Evolutionary conservation across 495 filamentous ascomycete genomes (phyloP), one percentile per base, ranked within the genome.

Genomic region (Xylaria intraflava): DNA sequence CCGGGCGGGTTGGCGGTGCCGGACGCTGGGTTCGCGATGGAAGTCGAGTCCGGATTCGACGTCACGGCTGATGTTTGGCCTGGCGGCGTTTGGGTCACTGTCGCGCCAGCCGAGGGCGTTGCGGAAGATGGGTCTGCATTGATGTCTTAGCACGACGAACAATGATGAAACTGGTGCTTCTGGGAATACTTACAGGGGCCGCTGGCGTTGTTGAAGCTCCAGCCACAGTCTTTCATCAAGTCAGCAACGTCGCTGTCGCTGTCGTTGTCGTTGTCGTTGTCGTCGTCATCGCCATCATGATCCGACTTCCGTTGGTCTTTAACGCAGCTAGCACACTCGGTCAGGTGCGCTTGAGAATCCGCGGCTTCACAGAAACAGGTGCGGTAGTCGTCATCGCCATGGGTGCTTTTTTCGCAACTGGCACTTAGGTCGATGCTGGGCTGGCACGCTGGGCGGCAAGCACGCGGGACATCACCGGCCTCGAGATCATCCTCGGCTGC

Each of bases 211-310:
- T 49, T 47, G 29, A 55, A 55, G 22, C 49, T 29, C 53, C 53
- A 55, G 12, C 44, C 53, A 26, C 53, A 55, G n/a, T 55, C 53
- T 5, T 44, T 45, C 45, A 55, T 49, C 17, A 55, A 46, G 17
- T 55, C 53, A 14, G 53, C 45, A 20, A 55, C 53, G 19, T 55
- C 53, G 46, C 44, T 55, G 36, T 55, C 53, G n/a, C n/a, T n/a
- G n/a, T n/a, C n/a, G n/a, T n/a, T n/a, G n/a, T n/a, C n/a, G n/a
- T n/a, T n/a, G n/a, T n/a, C n/a, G n/a, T n/a, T n/a, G n/a, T n/a
- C n/a, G n/a, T n/a, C n/a, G n/a, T n/a, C n/a, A n/a, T n/a, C n/a
- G n/a, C n/a, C n/a, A 16, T 55, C 46, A 7, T 45, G 38, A 20
- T 55, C 53, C 0, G 43, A 47, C 20, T 30, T 46, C 16, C 39